phyloP scores from a whole-genome alignment of 2,329 filamentous ascomycete species.

The Monosporascus sp. region DNA sequence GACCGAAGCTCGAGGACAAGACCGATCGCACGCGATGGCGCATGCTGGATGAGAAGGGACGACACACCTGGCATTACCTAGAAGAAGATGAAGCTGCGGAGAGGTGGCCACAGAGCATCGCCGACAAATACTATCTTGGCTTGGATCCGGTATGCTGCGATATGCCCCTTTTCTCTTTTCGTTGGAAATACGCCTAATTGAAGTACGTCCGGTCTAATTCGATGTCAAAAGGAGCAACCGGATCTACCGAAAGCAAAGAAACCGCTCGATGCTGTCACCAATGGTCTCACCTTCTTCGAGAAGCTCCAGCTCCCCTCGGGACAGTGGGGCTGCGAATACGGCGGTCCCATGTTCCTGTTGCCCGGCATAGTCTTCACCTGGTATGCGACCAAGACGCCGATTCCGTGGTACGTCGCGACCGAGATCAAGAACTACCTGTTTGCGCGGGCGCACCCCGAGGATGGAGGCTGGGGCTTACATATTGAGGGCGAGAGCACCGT shows the following conservation, averaged over 20 bases:
- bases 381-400: slow-evolving; percentile 84
- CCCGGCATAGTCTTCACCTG: slow-evolving; percentile 80
- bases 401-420: slow-evolving; percentile 71
- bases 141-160: slow-evolving; percentile 60
- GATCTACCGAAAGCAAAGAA: slow-evolving; percentile 64
- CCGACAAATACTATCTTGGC: slow-evolving; percentile 87
- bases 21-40: slow-evolving; percentile 85
- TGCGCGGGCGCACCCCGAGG: slow-evolving; percentile 74
- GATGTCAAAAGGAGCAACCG: slow-evolving; percentile 59
- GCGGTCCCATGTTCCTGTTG: slow-evolving; percentile 92
- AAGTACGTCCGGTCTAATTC: not conserved
- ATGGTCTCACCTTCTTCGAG: slow-evolving; percentile 84
- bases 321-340: slow-evolving; percentile 97
- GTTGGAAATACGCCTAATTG: too few relatives aligned
- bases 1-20: slow-evolving; percentile 44
- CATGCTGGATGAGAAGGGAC: slow-evolving; percentile 72
- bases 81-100: slow-evolving; percentile 64
- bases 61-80: slow-evolving; percentile 93
- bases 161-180: not conserved
- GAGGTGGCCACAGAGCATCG: slow-evolving; percentile 77
- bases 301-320: slow-evolving; percentile 82
- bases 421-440: slow-evolving; percentile 93
- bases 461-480: slow-evolving; percentile 97
- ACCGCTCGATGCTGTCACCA: slow-evolving; percentile 71
- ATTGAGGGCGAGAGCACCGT: slow-evolving; percentile 90